Percentiles rank a stretch among this genome's conserved stretches.
Evolutionary conservation across 2,329 filamentous ascomycete species (phyloP).

Genomic region (Penicillium sp.): DNA sequence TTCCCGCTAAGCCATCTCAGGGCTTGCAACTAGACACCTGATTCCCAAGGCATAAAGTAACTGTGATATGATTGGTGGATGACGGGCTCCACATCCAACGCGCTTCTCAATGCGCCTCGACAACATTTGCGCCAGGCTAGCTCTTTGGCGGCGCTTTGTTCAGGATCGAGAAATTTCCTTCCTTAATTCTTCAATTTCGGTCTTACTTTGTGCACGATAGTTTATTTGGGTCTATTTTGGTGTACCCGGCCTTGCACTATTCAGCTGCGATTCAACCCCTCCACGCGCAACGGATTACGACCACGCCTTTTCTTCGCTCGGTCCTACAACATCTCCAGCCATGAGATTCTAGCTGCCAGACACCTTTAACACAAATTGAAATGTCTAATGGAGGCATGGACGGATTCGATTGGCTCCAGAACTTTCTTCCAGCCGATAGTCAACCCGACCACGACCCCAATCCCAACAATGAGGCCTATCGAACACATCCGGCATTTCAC

Average conservation of each 20-base stretch:
- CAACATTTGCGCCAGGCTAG: neutral
- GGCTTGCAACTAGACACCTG: conserved; percentile 8
- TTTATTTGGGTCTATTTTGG: neutral
- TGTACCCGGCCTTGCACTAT: neutral
- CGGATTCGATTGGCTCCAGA: neutral
- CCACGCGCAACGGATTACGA: neutral
- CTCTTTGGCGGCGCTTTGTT: neutral
- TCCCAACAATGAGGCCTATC: neutral
- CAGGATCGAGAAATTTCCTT: no score
- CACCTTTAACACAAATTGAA: neutral
- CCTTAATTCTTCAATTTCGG: no score
- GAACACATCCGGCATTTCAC: conserved; percentile 13
- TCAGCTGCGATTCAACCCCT: neutral
- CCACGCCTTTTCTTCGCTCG: neutral
- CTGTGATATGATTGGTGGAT: neutral
- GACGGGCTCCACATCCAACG: neutral
- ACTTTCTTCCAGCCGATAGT: neutral
- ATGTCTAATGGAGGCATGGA: neutral
- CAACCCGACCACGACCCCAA: neutral
- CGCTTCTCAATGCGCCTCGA: neutral
- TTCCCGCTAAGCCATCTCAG: conserved; percentile 19
- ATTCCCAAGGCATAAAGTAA: fast-evolving
- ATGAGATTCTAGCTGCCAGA: neutral
- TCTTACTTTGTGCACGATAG: neutral
- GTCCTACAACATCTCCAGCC: neutral